These are phyloP conservation scores for Ophiognomonia clavigignenti-juglandacearum DNA, from an alignment of 2,329 filamentous ascomycete genomes.

Conservation along the genomic window DNA sequence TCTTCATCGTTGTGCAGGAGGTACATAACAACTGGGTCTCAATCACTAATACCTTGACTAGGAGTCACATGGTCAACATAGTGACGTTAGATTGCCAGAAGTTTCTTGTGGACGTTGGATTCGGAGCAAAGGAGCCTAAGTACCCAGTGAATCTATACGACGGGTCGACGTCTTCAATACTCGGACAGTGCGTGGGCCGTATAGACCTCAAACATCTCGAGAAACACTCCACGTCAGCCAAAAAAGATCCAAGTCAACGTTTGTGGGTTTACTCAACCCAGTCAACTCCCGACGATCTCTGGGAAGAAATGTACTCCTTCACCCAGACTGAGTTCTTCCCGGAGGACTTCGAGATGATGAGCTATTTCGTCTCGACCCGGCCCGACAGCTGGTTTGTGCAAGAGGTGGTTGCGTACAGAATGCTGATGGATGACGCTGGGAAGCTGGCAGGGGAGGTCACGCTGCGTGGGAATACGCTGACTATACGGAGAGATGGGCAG, in stretches of 20 bases:
- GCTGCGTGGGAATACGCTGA: conserved; percentile 40
- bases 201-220: conserved; percentile 32
- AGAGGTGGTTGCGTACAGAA: conserved; percentile 30
- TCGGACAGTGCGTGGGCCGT: conserved; percentile 40
- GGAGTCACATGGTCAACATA: conserved; percentile 57
- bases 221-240: conserved; percentile 20
- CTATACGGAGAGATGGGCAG: conserved; percentile 32
- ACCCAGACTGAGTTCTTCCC: conserved; percentile 43
- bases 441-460: conserved; percentile 33
- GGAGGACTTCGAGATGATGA: conserved; percentile 43
- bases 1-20: too few species aligned
- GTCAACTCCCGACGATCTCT: conserved; percentile 28
- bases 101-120: conserved; percentile 56
- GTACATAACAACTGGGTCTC: too few species aligned
- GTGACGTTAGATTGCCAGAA: conserved; percentile 44
- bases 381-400: conserved; percentile 34
- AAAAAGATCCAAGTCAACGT: conserved; percentile 25
- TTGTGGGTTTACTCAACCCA: conserved; percentile 35
- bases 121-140: conserved; percentile 42
- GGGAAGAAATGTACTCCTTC: conserved; percentile 46
- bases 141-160: conserved; percentile 28
- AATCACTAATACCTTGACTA: too few species aligned
- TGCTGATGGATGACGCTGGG: conserved; percentile 20
- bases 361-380: conserved; percentile 30
- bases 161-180: conserved; percentile 26